Base-by-base conservation (phyloP, 169 alveolate species). In the Cryptosporidium ubiquitum region DNA sequence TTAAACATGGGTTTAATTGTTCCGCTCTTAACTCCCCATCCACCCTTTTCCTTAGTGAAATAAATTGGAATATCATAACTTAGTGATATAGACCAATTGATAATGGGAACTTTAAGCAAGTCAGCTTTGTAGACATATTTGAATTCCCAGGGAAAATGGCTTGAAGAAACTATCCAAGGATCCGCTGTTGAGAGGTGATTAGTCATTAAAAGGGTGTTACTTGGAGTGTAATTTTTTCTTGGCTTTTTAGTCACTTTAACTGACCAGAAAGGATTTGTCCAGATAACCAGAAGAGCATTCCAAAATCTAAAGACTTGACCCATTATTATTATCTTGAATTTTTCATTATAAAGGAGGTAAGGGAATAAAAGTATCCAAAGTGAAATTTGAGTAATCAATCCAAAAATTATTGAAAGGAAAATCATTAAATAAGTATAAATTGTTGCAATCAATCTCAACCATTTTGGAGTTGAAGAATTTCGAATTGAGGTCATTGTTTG, bases 21-120 rank as follows among this genome's bases (percentile, higher is more conserved):
- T 23, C 93, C 96, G 39, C 71, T 86, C 31, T 84, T 84, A 23
- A 92, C 84, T 52, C 91, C 96, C 96, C 96, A 93, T 60, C 96
- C 96, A 12, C 96, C 95, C 68, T 68, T 79, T 51, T 89, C 94
- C 84, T 89, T 84, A 20, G 91, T 91, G 70, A 91, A 93, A 73
- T 85, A 44, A 52, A 92, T 37, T 39, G 95, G 94, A 39, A 92
- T 47, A 33, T 75, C 93, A 16, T 91, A 86, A 14, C 93, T n/a
- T 23, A 93, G 33, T 40, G 64, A 70, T 31, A 92, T 23, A 6
- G 84, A 44, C 86, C 84, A 91, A 10, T 95, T 95, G 5, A 91
- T 94, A 68, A 94, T 69, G 14, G 96, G 96, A 14, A 93, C 71
- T 55, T 75, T 75, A 18, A 69, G 74, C 35, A 94, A 89, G 16